phyloP scores from a whole-genome alignment of 305 asterid genomes.

The Caryopteris hybrid region DNA sequence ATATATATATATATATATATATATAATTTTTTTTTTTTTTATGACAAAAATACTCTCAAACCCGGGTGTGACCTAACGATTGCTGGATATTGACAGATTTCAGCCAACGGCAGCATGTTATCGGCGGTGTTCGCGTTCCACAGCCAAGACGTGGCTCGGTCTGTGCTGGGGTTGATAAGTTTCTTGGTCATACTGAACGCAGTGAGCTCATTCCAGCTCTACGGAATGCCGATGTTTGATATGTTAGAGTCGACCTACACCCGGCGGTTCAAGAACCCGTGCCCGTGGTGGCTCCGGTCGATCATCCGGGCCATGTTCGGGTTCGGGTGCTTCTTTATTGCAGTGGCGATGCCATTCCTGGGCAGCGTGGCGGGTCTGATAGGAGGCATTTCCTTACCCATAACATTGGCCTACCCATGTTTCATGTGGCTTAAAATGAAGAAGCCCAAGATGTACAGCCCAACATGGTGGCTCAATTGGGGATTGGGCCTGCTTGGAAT shows the following conservation, averaged over 20 bases:
- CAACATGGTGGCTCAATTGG: conserved; percentile 71
- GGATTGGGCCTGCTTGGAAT: conserved; percentile 57
- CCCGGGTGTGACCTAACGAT: too few species aligned
- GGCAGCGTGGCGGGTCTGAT: conserved; percentile 66
- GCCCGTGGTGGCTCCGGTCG: conserved; percentile 78
- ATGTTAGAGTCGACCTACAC: conserved; percentile 64
- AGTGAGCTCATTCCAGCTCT: conserved; percentile 67
- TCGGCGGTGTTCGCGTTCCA: conserved; percentile 53
- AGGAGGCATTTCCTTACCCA: conserved; percentile 71
- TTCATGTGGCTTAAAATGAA: conserved; percentile 88
- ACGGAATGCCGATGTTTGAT: conserved; percentile 79
- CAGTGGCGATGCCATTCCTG: conserved; percentile 78
- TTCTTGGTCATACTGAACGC: conserved; percentile 56
- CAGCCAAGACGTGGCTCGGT: conserved; percentile 44
- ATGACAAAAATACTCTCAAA: too few species aligned
- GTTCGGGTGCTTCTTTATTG: conserved; percentile 50
- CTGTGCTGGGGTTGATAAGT: conserved; percentile 42
- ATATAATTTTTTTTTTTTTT: too few species aligned
- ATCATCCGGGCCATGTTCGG: conserved; percentile 54
- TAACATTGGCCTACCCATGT: conserved; percentile 74
- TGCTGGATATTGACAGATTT: conserved; percentile 49
- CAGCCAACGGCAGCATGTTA: conserved; percentile 65
- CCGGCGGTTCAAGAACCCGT: conserved; percentile 45
- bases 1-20: too few species aligned
- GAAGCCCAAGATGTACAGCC: conserved; percentile 52